Evolutionary conservation across 148 eudicot genomes (phyloP).

Genomic region (Arbutus unedo): DNA sequence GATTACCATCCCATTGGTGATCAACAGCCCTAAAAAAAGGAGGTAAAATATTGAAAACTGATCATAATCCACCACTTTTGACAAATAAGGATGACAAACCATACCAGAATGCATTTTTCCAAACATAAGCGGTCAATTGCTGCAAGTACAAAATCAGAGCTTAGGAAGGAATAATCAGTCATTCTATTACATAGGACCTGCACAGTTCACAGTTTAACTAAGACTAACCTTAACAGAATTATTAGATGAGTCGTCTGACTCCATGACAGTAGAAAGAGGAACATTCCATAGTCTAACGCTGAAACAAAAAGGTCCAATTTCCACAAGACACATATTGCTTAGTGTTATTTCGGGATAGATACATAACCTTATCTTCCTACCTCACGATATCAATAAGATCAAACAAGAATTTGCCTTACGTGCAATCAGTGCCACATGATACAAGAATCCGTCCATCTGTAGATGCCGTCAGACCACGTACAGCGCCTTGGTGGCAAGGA

Average conservation of each 20-base stretch:
- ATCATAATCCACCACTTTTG: background rate
- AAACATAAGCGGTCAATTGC: constrained; percentile 67
- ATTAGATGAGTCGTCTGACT: constrained; percentile 37
- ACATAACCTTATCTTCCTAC: background rate
- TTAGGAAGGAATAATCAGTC: background rate
- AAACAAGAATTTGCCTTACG: constrained; percentile 47
- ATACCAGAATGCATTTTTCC: constrained; percentile 80
- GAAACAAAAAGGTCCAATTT: constrained; percentile 15
- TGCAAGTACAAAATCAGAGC: constrained; percentile 33
- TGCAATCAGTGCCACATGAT: constrained; percentile 95
- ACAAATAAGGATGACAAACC: background rate
- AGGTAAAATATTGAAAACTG: background rate
- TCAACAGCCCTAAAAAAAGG: constrained; percentile 63
- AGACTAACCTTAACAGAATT: constrained; percentile 45
- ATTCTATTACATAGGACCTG: background rate
- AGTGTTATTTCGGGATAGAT: background rate
- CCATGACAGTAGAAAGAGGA: constrained; percentile 50
- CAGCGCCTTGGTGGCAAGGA: constrained; percentile 89
- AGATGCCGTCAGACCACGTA: constrained; percentile 71
- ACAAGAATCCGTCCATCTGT: constrained; percentile 86
- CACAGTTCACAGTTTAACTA: background rate
- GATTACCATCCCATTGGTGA: constrained; percentile 84
- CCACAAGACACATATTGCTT: background rate
- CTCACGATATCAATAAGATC: background rate
- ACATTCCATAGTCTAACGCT: constrained; percentile 92